A percentile compares a stretch with the other conserved stretches of the same genome.
Conservation (phyloP, 2,329 filamentous ascomycete genomes). For the Beauveria varroae region DNA sequence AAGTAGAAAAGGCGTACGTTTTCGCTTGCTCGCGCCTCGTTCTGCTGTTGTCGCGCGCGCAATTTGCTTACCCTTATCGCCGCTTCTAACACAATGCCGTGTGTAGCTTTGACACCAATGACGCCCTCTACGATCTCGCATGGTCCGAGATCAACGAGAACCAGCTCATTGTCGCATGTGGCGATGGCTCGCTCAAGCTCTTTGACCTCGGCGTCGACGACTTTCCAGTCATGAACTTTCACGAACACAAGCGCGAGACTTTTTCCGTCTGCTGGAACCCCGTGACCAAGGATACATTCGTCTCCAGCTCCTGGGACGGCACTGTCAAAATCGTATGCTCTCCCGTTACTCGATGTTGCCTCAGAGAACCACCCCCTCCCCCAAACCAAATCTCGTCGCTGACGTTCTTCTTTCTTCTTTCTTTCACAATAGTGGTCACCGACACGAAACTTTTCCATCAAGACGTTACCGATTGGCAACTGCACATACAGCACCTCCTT, state of each 20-base stretch:
- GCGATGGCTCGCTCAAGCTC: conserved; percentile 90
- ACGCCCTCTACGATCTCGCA: conserved; percentile 87
- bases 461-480: conserved; percentile 81
- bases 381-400: background rate
- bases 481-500: conserved; percentile 94
- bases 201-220: conserved; percentile 77
- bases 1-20: conserved; percentile 69
- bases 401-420: background rate
- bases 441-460: conserved; percentile 62
- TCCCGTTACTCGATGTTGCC: background rate
- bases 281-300: conserved; percentile 81
- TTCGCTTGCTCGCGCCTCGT: background rate
- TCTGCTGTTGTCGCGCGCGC: background rate
- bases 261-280: conserved; percentile 93
- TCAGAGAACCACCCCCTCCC: background rate
- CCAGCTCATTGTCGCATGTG: conserved; percentile 80
- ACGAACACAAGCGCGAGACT: conserved; percentile 88
- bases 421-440: conserved; percentile 64
- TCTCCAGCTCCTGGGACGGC: conserved; percentile 92
- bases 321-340: conserved; percentile 72
- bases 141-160: conserved; percentile 98
- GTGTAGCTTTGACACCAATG: conserved; percentile 85
- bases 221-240: conserved; percentile 86
- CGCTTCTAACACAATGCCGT: background rate
- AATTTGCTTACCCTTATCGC: background rate